These are phyloP conservation scores for Scheffersomyces titani DNA, from an alignment of 1,139 yeast genomes.

Conservation along the genomic window DNA sequence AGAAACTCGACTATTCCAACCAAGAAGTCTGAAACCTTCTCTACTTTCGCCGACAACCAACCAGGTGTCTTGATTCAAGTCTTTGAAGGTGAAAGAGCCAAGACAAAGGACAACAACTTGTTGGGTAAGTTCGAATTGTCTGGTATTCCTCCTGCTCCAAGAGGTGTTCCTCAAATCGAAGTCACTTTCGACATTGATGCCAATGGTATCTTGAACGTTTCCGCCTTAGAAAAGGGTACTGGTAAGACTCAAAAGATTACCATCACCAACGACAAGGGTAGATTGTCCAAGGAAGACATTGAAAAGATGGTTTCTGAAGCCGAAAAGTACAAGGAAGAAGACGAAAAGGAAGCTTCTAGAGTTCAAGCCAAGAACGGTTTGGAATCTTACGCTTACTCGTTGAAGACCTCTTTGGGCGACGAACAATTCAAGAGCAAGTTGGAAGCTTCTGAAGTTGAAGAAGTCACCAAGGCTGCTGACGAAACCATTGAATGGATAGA, in stretches of 20 bases:
- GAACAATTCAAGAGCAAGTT: conserved; percentile 82
- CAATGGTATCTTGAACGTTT: conserved; percentile 91
- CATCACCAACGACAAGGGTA: conserved; percentile 53
- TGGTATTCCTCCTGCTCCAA: conserved; percentile 97
- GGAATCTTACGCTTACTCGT: conserved; percentile 88
- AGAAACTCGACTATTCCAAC: conserved; percentile 98
- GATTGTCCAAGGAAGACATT: conserved; percentile 53
- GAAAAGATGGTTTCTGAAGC: conserved; percentile 54
- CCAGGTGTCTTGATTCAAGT: conserved; percentile 96
- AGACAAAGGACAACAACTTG: conserved; percentile 92
- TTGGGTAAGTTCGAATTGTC: conserved; percentile 94
- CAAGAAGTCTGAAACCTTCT: conserved; percentile 93
- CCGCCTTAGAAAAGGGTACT: conserved; percentile 95
- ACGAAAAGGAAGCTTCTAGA: conserved; percentile 49
- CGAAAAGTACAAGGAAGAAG: conserved; percentile 53
- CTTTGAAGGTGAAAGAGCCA: conserved; percentile 95
- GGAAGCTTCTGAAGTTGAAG: conserved; percentile 75
- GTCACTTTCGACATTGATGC: conserved; percentile 94
- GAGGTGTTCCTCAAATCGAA: conserved; percentile 97
- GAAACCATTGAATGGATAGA: conserved; percentile 90
- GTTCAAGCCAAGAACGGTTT: conserved; percentile 76
- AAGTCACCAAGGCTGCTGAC: conserved; percentile 80
- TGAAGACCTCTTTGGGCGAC: conserved; percentile 81
- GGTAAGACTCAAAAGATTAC: conserved; percentile 62
- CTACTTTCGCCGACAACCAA: conserved; percentile 96